phyloP scores from a whole-genome alignment of 257 asterid species.

The Scutellaria galericulata region DNA sequence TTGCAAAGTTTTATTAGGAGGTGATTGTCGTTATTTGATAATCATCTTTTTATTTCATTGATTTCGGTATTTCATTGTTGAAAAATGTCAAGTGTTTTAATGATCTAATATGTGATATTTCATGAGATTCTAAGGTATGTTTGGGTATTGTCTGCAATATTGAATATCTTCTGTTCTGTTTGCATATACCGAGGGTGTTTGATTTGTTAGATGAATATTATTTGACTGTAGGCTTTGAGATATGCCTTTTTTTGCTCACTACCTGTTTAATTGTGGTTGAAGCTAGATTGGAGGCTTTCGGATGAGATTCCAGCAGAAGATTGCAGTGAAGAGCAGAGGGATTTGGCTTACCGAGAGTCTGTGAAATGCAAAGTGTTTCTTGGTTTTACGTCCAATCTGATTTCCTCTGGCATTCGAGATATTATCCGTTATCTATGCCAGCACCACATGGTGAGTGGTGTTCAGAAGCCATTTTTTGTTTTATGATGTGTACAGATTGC shows the following conservation, averaged over 20 bases:
- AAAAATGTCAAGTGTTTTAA: not conserved
- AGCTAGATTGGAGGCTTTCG: constrained; percentile 97
- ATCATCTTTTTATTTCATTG: not conserved
- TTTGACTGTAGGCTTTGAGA: constrained; percentile 8
- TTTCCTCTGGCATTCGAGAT: constrained; percentile 92
- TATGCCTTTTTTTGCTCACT: constrained; percentile 30
- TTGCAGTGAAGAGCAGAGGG: constrained; percentile 70
- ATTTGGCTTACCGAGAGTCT: constrained; percentile 60
- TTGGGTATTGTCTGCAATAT: not conserved
- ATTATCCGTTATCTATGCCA: constrained; percentile 76
- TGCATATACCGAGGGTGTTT: not conserved
- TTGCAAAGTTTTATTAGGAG: not conserved
- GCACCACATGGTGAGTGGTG: constrained; percentile 81
- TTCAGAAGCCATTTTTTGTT: not conserved
- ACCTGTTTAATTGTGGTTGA: constrained; percentile 43
- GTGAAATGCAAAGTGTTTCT: constrained; percentile 84
- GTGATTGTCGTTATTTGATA: constrained; percentile 15
- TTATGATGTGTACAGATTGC: not conserved
- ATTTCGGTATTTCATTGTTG: not conserved
- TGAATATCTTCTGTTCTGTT: not conserved
- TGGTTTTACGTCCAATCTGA: constrained; percentile 90
- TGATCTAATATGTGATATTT: not conserved
- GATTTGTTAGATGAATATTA: constrained; percentile 4
- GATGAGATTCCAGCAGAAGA: constrained; percentile 71
- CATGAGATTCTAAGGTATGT: not conserved